Percentiles rank a stretch among this genome's conserved stretches.
phyloP scores from a whole-genome alignment of 495 filamentous ascomycete species.

The Neurospora cerealis region DNA sequence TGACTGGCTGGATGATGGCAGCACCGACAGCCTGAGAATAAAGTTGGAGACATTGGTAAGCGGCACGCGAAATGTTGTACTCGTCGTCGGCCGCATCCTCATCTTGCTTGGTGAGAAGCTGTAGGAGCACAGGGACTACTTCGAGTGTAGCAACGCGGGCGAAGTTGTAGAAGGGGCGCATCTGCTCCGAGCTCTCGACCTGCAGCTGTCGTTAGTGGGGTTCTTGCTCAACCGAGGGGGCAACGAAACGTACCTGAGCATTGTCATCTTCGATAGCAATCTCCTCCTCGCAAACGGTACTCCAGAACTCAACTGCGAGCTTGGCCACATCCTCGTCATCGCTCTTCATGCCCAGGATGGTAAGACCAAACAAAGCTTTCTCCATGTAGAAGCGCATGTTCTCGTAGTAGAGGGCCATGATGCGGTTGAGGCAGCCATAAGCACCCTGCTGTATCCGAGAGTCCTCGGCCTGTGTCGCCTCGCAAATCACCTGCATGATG shows the following conservation, averaged over 20 bases:
- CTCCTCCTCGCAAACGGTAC: constrained; percentile 97
- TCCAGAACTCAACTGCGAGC: constrained; percentile 98
- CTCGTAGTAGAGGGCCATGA: constrained; percentile 97
- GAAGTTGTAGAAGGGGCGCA: constrained; percentile 88
- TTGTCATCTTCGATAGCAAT: constrained; percentile 97
- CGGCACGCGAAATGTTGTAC: constrained; percentile 90
- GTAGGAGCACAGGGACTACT: constrained; percentile 83
- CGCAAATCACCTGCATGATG: constrained; percentile 99
- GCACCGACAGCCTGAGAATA: constrained; percentile 84
- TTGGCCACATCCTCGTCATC: constrained; percentile 96
- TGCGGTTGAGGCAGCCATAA: constrained; percentile 93
- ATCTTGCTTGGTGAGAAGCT: constrained; percentile 88
- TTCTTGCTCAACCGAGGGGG: not conserved
- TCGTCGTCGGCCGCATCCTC: constrained; percentile 95
- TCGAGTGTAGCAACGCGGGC: constrained; percentile 79
- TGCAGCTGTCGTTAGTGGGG: constrained; percentile 13
- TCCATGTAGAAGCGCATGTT: constrained; percentile 99
- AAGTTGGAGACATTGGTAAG: constrained; percentile 92
- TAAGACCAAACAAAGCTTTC: constrained; percentile 95
- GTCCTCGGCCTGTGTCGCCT: constrained; percentile 89
- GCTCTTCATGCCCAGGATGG: constrained; percentile 98
- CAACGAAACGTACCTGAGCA: constrained; percentile 50
- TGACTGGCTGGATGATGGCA: constrained; percentile 70
- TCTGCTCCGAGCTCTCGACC: constrained; percentile 64
- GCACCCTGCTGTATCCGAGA: constrained; percentile 85